Evolutionary conservation across 305 asterid genomes (phyloP).

Genomic region (Fraxinus angustifolia): DNA sequence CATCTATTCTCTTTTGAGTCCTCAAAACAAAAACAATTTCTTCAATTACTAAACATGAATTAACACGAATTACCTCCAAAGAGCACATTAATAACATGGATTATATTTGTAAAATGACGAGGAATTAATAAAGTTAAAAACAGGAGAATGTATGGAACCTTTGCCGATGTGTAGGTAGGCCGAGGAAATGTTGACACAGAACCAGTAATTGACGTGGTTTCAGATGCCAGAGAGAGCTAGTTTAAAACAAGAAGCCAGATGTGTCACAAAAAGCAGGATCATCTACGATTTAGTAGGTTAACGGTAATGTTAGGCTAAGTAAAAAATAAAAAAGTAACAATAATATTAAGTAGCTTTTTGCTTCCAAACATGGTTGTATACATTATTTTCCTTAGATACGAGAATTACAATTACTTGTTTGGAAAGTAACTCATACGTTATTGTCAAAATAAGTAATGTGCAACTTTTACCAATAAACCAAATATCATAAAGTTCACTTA

Average conservation of each 20-base stretch:
- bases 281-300: not conserved
- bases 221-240: constrained; percentile 75
- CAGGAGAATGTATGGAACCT: constrained; percentile 44
- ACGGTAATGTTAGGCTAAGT: constrained; percentile 54
- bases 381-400: not conserved
- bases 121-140: not conserved
- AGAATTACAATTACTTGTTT: constrained; percentile 23
- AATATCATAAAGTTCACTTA: not conserved
- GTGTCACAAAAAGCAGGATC: constrained; percentile 24
- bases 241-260: constrained; percentile 27
- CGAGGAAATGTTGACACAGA: constrained; percentile 32
- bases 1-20: constrained; percentile 87
- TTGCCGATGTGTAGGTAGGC: constrained; percentile 34
- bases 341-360: not conserved
- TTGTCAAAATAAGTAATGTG: constrained; percentile 11
- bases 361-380: not conserved
- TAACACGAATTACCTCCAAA: not conserved
- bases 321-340: constrained; percentile 15
- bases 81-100: not conserved
- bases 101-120: not conserved
- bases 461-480: not conserved
- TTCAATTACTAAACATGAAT: constrained; percentile 23
- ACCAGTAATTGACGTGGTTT: constrained; percentile 34
- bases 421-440: constrained; percentile 69
- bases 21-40: constrained; percentile 44